Evolutionary conservation across 805 yeast genomes (phyloP).

Genomic region (Candida palmyrensis): DNA sequence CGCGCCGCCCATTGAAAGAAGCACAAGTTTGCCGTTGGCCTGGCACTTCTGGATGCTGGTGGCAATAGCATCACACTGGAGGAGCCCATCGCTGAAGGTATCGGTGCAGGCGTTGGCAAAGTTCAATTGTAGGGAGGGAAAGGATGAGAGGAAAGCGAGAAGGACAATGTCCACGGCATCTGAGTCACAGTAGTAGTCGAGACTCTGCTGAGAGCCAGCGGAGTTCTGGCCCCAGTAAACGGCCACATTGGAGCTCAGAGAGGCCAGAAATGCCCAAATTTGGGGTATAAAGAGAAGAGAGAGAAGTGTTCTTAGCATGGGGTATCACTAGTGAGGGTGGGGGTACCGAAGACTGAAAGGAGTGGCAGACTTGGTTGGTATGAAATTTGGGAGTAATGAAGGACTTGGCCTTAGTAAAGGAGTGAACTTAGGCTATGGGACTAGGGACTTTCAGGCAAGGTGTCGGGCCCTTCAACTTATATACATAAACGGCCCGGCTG

Average conservation of each 20-base stretch:
- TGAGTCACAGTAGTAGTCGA: slow-evolving; percentile 55
- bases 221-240: slow-evolving; percentile 90
- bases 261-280: slow-evolving; percentile 20
- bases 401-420: too few relatives aligned
- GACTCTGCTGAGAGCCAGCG: slow-evolving; percentile 36
- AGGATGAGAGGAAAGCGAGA: slow-evolving; percentile 63
- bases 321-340: slow-evolving; percentile 1
- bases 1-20: slow-evolving; percentile 65
- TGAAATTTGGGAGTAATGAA: not conserved
- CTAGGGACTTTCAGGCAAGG: too few relatives aligned
- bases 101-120: slow-evolving; percentile 48
- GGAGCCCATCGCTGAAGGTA: slow-evolving; percentile 39
- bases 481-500: too few relatives aligned
- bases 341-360: slow-evolving; percentile 2
- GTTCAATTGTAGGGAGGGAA: slow-evolving; percentile 39
- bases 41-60: slow-evolving; percentile 75
- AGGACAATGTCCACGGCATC: slow-evolving; percentile 68
- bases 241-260: slow-evolving; percentile 56
- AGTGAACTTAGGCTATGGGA: too few relatives aligned
- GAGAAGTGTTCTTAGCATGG: slow-evolving; percentile 2
- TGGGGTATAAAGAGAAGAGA: not conserved
- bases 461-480: too few relatives aligned
- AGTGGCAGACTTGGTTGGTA: too few relatives aligned
- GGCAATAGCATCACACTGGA: slow-evolving; percentile 38
- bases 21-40: slow-evolving; percentile 65